phyloP scores from a whole-genome alignment of 805 yeast species.

The Pichia californica region DNA sequence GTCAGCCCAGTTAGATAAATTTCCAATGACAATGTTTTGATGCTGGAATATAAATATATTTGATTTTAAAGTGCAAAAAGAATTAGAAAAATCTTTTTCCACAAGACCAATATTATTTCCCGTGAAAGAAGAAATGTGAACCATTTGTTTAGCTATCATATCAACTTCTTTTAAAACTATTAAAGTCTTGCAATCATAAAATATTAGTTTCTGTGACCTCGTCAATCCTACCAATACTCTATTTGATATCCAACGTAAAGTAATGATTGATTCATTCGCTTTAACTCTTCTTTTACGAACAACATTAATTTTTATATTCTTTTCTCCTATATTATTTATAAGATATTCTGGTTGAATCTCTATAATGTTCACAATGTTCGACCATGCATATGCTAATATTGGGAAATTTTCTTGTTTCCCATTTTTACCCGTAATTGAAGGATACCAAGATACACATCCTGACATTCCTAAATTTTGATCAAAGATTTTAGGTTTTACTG shows the following conservation, averaged over 20 bases:
- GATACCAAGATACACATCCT: constrained; percentile 61
- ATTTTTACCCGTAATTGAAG: constrained; percentile 33
- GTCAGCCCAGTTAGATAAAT: constrained; percentile 67
- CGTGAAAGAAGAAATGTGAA: constrained; percentile 8
- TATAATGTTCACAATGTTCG: constrained; percentile 50
- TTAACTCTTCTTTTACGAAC: constrained; percentile 37
- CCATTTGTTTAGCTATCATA: constrained; percentile 35
- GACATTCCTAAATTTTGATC: constrained; percentile 27
- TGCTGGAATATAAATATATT: constrained; percentile 48
- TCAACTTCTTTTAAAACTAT: constrained; percentile 31
- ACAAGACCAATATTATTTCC: constrained; percentile 14
- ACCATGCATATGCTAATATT: constrained; percentile 62
- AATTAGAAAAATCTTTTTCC: constrained; percentile 19
- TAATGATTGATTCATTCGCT: constrained; percentile 43
- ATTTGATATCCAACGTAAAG: constrained; percentile 51
- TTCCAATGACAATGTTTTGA: constrained; percentile 50
- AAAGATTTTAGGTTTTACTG: constrained; percentile 39
- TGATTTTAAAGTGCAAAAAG: constrained; percentile 36
- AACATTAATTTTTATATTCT: constrained; percentile 27
- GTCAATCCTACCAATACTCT: constrained; percentile 37
- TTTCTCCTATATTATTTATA: constrained; percentile 20
- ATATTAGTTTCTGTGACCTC: constrained; percentile 37
- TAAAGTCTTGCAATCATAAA: constrained; percentile 37
- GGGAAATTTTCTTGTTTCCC: constrained; percentile 31
- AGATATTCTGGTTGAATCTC: constrained; percentile 26